Conservation (phyloP, 2,329 filamentous ascomycete species). For the Monosporascus sp. region DNA sequence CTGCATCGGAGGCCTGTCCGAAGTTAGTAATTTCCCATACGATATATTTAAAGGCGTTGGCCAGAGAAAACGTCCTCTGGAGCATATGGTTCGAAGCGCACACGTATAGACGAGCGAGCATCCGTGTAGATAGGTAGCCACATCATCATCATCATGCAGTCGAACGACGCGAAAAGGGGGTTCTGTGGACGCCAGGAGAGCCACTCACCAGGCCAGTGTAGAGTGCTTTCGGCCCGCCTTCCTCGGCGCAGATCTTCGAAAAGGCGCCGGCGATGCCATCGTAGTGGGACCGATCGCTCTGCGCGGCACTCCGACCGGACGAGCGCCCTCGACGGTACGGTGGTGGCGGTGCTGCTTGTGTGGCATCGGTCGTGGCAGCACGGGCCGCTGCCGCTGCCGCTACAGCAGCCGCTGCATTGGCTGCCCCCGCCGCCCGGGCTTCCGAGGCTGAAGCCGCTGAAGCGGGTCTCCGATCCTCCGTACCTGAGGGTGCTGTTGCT, state of each 20-base stretch:
- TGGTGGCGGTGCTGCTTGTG: slow-evolving; percentile 1
- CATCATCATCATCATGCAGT: too few relatives aligned
- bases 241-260: slow-evolving; percentile 61
- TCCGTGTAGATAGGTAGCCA: too few relatives aligned
- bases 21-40: background rate
- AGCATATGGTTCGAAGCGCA: background rate
- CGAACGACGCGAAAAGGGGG: too few relatives aligned
- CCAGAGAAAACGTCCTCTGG: background rate
- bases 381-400: background rate
- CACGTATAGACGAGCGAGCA: background rate
- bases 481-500: background rate
- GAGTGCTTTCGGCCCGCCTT: slow-evolving; percentile 66
- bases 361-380: background rate
- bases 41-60: too few relatives aligned
- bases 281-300: slow-evolving; percentile 43
- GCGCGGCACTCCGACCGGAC: background rate
- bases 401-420: background rate
- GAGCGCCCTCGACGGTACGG: slow-evolving; percentile 10
- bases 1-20: slow-evolving; percentile 41
- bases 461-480: background rate
- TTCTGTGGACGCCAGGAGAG: too few relatives aligned
- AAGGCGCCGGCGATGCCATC: slow-evolving; percentile 63
- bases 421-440: background rate
- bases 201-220: slow-evolving; percentile 58
- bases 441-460: too few relatives aligned